Evolutionary conservation across 1,284 basidiomycete genomes (phyloP), one percentile per base, ranked within the genome.

Genomic region (Trichosporon asahii): DNA sequence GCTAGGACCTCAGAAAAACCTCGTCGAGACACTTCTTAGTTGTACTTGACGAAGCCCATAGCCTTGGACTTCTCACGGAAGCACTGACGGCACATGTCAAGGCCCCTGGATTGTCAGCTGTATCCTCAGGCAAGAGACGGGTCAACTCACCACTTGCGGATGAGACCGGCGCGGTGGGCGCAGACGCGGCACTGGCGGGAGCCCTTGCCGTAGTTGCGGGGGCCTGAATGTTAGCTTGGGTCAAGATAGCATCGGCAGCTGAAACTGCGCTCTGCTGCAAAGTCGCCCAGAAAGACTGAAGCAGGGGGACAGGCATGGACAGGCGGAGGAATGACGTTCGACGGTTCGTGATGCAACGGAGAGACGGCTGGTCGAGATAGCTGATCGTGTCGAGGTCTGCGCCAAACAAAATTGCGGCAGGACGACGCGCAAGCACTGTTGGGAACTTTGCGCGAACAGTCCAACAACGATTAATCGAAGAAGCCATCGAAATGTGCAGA

Each of bases 41-140:
- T 79, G 78, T 74, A 73, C 78, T 97, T 97, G 84, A 88, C 86
- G 88, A 97, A 97, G 75, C 94, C 95, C 82, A 97, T 96, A 76
- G 91, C 91, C 79, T 90, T 88, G 74, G 93, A 77, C 81, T 95
- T 95, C 88, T 97, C 95, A 80, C 95, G 92, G 91, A 97, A 97
- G 87, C 94, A 97, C 86, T 97, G 94, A 85, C 94, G 92, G 88
- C 94, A 97, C 79, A 96, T 91, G 87, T 96, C 93, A 80, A 97
- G 89, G 71, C 94, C 93, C 86, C 79, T 79, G 70, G 15, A 65
- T 27, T 66, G 23, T 70, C 61, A 67, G 65, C 27, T 33, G 55
- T 18, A 76, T 77, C 69, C 12, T 15, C 35, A 27, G 3, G 18
- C 23, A 18, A 14, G 18, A 1, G 37, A 25, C 8, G 33, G 67